Evolutionary conservation across 176 grass and related monocot genomes (phyloP), one percentile per base, ranked within the genome.

Genomic region (Aegilops longissima): DNA sequence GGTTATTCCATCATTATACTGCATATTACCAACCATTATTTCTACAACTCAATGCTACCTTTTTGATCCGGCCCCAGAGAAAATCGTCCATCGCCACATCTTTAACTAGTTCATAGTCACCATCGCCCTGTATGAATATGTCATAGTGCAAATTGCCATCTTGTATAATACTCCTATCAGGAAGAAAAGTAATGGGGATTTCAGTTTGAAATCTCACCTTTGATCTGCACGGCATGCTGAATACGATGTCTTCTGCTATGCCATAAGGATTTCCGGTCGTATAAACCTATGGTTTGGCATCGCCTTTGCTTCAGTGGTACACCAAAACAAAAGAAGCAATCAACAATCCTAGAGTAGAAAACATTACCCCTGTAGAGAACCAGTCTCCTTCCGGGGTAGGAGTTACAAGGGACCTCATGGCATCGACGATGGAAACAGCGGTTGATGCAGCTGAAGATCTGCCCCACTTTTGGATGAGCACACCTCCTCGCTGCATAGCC

Each of bases 361-460:
- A 66, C 79, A 61, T 85, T 91, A 96, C 97, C 93, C 92, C 97
- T 81, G 97, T 80, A 52, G 97, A 98, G 79, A 98, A 98, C 97
- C 93, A 98, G 80, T 98, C 94, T 44, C 97, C 97, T 75, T 89
- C 88, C 62, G 87, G 93, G 25, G 97, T 96, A 38, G 97, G 94
- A 84, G 72, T 96, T 69, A 98, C 70, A n/a, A 98, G 97, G 51
- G 97, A 98, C 63, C 82, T 94, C 9, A 98, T 96, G 42, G 88
- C 90, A 86, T 98, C 97, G 2, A 94, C 94, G 77, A 98, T 91
- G 3, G 97, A 98, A 82, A 98, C 97, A 78, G 97, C 88, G 18
- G 97, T 98, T 81, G 97, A 98, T 62, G 97, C 97, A 58, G 97
- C 97, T 77, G 97, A 98, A 65, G 97, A 98, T 82, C 97, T 98